Percentiles rank a stretch among this genome's conserved stretches.
Evolutionary conservation across 2,329 filamentous ascomycete species (phyloP).

Genomic region (Teratosphaeria pseudoeucalypti): DNA sequence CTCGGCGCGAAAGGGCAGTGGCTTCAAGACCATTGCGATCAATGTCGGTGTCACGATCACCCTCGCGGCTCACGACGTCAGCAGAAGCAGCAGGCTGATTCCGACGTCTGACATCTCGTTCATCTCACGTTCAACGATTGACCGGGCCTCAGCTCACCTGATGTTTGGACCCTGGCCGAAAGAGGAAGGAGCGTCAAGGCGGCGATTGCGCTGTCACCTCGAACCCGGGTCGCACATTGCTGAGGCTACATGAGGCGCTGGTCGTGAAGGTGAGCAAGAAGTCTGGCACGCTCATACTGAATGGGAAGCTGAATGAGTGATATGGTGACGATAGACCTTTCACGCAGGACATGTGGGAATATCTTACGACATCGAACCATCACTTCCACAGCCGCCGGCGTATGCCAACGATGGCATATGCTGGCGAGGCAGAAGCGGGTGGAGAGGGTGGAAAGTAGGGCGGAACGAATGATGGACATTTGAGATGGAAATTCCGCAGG

Average conservation of each 20-base stretch:
- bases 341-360: background rate
- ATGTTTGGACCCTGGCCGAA: background rate
- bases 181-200: background rate
- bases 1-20: background rate
- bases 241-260: background rate
- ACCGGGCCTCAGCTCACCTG: background rate
- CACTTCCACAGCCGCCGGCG: background rate
- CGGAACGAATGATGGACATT: too few species aligned
- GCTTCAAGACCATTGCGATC: background rate
- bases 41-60: background rate
- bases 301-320: background rate
- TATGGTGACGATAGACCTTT: background rate
- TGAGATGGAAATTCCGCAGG: too few species aligned
- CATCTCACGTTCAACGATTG: background rate
- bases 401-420: background rate
- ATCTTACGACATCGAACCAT: background rate
- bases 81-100: background rate
- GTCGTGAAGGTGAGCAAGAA: background rate
- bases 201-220: background rate
- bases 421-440: background rate
- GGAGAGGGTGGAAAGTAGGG: background rate
- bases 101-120: background rate
- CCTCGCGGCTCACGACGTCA: background rate
- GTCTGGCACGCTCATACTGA: background rate
- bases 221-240: background rate